Conservation (phyloP, 768 basidiomycete genomes). For the Piloderma croceum region DNA sequence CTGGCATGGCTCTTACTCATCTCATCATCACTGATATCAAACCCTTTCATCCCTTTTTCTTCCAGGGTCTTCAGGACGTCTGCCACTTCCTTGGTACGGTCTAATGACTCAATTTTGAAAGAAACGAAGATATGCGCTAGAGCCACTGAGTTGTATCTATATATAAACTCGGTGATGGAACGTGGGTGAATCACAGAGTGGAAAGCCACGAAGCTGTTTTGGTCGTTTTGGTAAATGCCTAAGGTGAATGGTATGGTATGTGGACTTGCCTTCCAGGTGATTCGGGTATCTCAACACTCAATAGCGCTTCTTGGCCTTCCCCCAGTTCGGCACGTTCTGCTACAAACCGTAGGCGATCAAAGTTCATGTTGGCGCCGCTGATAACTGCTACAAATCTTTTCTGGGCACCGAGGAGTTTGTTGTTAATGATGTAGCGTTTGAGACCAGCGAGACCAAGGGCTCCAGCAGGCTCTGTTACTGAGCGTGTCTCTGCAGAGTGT, state of each 20-base stretch:
- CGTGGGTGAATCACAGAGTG: slow-evolving; percentile 87
- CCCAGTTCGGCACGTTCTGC: slow-evolving; percentile 97
- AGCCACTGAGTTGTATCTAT: slow-evolving; percentile 74
- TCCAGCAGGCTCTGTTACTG: slow-evolving; percentile 94
- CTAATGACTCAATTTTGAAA: slow-evolving; percentile 67
- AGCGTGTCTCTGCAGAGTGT: slow-evolving; percentile 71
- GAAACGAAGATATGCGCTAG: slow-evolving; percentile 87
- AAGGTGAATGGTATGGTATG: neutral
- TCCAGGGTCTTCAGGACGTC: slow-evolving; percentile 61
- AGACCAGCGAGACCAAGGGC: slow-evolving; percentile 89
- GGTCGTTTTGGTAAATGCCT: slow-evolving; percentile 4
- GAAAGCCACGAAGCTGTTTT: slow-evolving; percentile 73
- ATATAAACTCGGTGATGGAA: slow-evolving; percentile 91
- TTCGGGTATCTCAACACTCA: slow-evolving; percentile 94
- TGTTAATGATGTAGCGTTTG: slow-evolving; percentile 78
- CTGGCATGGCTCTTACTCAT: slow-evolving; percentile 91
- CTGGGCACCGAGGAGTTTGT: slow-evolving; percentile 75
- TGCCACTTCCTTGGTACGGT: slow-evolving; percentile 54
- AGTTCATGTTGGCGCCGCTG: slow-evolving; percentile 99
- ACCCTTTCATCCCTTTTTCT: slow-evolving; percentile 68
- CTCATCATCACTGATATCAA: slow-evolving; percentile 92
- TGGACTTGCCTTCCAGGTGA: slow-evolving; percentile 73
- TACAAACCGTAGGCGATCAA: slow-evolving; percentile 94
- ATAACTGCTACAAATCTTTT: slow-evolving; percentile 89
- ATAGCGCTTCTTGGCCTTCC: slow-evolving; percentile 88